phyloP scores from a whole-genome alignment of 306 rosid genomes.

The Begonia fuchsioides region DNA sequence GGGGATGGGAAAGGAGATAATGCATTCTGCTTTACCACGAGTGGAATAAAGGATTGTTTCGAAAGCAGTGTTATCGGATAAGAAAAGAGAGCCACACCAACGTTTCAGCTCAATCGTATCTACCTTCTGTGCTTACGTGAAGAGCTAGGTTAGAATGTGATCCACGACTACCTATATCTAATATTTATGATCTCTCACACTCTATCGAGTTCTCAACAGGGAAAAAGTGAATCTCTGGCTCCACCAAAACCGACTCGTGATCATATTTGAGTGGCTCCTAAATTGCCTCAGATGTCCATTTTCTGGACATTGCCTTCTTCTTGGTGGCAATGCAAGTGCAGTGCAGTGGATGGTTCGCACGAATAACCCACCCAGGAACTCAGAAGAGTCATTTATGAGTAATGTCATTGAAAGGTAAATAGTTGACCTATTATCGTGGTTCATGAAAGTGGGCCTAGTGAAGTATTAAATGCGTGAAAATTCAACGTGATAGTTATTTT shows the following conservation, averaged over 20 bases:
- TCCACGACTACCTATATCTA: slow-evolving; percentile 54
- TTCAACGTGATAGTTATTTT: no score
- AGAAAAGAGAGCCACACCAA: slow-evolving; percentile 93
- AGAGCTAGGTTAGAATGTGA: slow-evolving; percentile 41
- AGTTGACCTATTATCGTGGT: no score
- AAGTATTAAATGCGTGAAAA: no score
- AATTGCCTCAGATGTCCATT: not conserved
- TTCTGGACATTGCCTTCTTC: no score
- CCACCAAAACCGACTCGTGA: slow-evolving; percentile 19
- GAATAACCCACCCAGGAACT: no score
- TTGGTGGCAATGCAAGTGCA: no score
- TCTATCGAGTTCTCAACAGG: slow-evolving; percentile 11
- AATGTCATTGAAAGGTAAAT: no score
- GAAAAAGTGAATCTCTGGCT: slow-evolving; percentile 25
- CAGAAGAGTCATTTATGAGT: no score
- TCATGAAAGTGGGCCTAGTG: no score
- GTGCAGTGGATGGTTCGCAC: no score
- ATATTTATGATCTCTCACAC: slow-evolving; percentile 12
- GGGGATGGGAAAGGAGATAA: slow-evolving; percentile 30
- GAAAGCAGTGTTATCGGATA: slow-evolving; percentile 30
- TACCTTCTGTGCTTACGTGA: slow-evolving; percentile 28
- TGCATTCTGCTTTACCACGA: slow-evolving; percentile 26
- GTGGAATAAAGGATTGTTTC: slow-evolving; percentile 6
- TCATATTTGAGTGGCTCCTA: slow-evolving; percentile 32
- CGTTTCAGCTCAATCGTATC: slow-evolving; percentile 40